Base-by-base conservation (phyloP, 768 basidiomycete genomes). In the Obba rivulosa region DNA sequence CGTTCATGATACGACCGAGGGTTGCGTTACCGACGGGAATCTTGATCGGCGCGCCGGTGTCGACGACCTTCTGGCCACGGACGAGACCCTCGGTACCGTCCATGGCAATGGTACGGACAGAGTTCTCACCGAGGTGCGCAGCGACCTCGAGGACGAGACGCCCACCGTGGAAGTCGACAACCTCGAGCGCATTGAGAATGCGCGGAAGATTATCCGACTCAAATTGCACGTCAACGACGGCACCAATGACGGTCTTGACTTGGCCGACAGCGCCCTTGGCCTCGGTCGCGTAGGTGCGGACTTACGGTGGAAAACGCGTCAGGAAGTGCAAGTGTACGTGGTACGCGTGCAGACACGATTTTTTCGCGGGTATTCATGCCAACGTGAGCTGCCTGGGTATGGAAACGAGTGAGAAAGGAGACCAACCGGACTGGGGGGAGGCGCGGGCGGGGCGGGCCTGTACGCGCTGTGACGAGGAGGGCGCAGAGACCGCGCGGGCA, bases 31-130 rank as follows among this genome's bases (percentile, higher is more conserved):
- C 96, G 64, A 99, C 96, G 58, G 96, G 96, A 55, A 99, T 91
- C 72, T 79, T 78, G 72, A 99, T 99, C 70, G 96, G 96, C 43
- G 85, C 76, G 67, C 96, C 96, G 34, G 95, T 96, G 73, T 98
- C 96, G 63, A 96, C 65, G 64, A 98, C 96, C 76, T 85, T 92
- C 70, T 94, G 89, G 43, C 96, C 96, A 73, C 96, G 93, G 57
- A 99, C 94, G 64, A 99, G 90, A 89, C 96, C 96, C 73, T 96
- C 96, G 45, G 96, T 99, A 85, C 95, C 94, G 66, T 97, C 96
- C 96, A 99, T 99, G 63, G 96, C 96, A 81, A 99, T 99, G 70
- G 92, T 95, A 63, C 96, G 91, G 69, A 96, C 93, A 21, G 93
- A 89, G 81, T 98, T 98, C 77, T 98, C 96, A 69, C 96, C 96